phyloP scores from a whole-genome alignment of 2,329 filamentous ascomycete genomes.

The Tolypocladium tundrense region DNA sequence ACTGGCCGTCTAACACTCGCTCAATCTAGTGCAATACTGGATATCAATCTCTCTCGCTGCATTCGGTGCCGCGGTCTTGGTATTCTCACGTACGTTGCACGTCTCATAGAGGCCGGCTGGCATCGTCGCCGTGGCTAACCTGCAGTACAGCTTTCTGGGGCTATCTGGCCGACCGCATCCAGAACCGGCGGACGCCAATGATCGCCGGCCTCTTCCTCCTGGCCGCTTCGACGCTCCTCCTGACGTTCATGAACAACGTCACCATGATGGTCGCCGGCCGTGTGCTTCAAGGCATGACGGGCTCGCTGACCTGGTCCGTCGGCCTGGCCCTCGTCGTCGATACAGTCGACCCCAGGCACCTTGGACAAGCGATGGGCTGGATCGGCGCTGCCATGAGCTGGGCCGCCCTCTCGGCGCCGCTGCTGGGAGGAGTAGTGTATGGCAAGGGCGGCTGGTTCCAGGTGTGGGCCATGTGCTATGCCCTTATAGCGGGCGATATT shows the following conservation, averaged over 20 bases:
- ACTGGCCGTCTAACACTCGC: background rate
- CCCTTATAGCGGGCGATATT: constrained; percentile 21
- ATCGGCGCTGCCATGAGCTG: constrained; percentile 21
- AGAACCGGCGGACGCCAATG: constrained; percentile 21
- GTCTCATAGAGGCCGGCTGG: background rate
- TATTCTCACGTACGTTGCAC: constrained; percentile 17
- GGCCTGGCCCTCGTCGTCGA: constrained; percentile 25
- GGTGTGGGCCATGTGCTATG: constrained; percentile 25
- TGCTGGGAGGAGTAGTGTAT: constrained; percentile 23
- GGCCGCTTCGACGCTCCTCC: constrained; percentile 17
- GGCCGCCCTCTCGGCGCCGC: constrained; percentile 19
- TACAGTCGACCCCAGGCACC: constrained; percentile 17
- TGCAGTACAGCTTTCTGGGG: constrained; percentile 21
- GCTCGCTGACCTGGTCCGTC: constrained; percentile 24
- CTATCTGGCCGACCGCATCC: constrained; percentile 22
- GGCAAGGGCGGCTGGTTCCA: constrained; percentile 20
- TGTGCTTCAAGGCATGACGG: constrained; percentile 21
- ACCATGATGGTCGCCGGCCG: constrained; percentile 21
- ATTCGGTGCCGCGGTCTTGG: constrained; percentile 19
- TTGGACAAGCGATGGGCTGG: constrained; percentile 23
- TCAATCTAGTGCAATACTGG: constrained; percentile 20
- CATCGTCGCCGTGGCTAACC: background rate
- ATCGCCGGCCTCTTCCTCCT: constrained; percentile 20
- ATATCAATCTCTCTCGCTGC: constrained; percentile 24
- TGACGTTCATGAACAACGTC: constrained; percentile 19